A percentile compares a stretch with the other conserved stretches of the same genome.
Conservation (phyloP, 192 early-diverging fungal species). For the Phlyctochytrium arcticum region DNA sequence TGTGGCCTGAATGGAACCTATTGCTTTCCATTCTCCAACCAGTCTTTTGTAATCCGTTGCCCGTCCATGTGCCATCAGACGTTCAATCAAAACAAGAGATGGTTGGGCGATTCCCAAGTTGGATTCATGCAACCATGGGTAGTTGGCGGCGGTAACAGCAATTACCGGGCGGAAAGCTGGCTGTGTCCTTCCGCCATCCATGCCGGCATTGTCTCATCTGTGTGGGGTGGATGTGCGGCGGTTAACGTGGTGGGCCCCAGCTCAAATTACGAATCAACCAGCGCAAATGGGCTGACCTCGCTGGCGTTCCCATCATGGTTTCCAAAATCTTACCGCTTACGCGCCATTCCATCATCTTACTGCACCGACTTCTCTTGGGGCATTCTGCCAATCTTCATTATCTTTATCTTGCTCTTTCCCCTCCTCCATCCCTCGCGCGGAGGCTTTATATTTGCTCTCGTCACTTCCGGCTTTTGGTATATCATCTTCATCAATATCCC, state of each 20-base stretch:
- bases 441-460: conserved; percentile 8
- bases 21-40: conserved; percentile 13
- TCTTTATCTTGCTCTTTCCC: conserved; percentile 21
- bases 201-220: conserved; percentile 24
- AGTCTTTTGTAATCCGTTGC: conserved; percentile 13
- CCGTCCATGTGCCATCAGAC: conserved; percentile 5
- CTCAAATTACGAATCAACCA: background rate
- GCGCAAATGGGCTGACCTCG: conserved; percentile 24
- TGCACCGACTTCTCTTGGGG: conserved; percentile 33
- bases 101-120: conserved; percentile 2
- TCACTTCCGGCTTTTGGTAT: conserved; percentile 21
- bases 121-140: conserved; percentile 24
- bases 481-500: conserved; percentile 21
- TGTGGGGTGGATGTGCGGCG: conserved; percentile 27
- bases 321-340: conserved; percentile 18
- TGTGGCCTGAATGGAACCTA: conserved; percentile 21
- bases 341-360: background rate
- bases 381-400: conserved; percentile 20
- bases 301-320: conserved; percentile 28
- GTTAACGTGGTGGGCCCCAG: conserved; percentile 10
- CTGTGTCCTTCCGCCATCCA: conserved; percentile 31
- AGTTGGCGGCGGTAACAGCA: conserved; percentile 11
- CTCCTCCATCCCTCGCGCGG: conserved; percentile 7
- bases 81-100: conserved; percentile 19
- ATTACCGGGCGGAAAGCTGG: conserved; percentile 32